These are phyloP conservation scores for Medicago truncatula DNA, from an alignment of 306 rosid species.

Conservation along the genomic window DNA sequence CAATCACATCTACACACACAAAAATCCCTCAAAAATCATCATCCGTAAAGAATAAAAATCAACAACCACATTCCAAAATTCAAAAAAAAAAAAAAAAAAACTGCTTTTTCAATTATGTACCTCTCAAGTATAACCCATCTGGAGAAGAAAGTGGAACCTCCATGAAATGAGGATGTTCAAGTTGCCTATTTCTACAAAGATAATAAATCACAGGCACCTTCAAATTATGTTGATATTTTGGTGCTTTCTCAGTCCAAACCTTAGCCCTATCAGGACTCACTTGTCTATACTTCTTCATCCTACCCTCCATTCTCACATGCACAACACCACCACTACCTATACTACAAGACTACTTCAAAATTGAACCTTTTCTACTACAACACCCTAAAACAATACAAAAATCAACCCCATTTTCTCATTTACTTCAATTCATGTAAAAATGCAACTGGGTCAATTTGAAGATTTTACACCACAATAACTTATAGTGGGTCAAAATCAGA, in stretches of 20 bases:
- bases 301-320: constrained; percentile 66
- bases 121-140: constrained; percentile 84
- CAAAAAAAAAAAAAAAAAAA: neutral
- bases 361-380: constrained; percentile 9
- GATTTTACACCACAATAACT: neutral
- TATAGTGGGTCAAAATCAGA: constrained; percentile 41
- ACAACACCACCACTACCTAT: constrained; percentile 26
- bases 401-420: constrained; percentile 36
- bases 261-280: constrained; percentile 94
- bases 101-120: constrained; percentile 43
- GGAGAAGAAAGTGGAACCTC: constrained; percentile 88
- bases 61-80: neutral
- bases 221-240: constrained; percentile 82
- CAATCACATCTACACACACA: constrained; percentile 76
- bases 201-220: constrained; percentile 89
- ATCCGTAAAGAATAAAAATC: neutral
- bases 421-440: constrained; percentile 30
- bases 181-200: constrained; percentile 82
- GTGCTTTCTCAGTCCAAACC: constrained; percentile 97
- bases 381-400: constrained; percentile 16
- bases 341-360: constrained; percentile 19
- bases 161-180: constrained; percentile 99
- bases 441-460: constrained; percentile 15
- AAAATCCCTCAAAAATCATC: constrained; percentile 41
- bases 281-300: constrained; percentile 83